Conservation (phyloP, 2,329 filamentous ascomycete genomes). For the Aspergillus ustus region DNA sequence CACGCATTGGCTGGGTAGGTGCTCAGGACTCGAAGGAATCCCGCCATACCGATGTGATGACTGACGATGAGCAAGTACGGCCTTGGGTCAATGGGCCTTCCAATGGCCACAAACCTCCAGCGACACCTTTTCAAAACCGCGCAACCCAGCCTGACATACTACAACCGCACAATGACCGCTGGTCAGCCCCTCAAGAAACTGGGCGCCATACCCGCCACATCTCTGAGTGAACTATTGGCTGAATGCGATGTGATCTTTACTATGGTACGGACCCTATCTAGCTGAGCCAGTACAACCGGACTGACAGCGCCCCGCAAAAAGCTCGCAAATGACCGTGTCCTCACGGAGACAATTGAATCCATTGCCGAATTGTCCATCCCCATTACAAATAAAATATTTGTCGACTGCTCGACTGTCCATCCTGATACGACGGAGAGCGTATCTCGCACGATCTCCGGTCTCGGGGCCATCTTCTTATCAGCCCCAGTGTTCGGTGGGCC, state of each 20-base stretch:
- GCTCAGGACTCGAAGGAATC: background rate
- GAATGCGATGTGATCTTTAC: constrained; percentile 48
- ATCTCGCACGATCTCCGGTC: constrained; percentile 24
- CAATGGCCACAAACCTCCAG: constrained; percentile 51
- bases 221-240: constrained; percentile 38
- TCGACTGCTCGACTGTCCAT: constrained; percentile 86
- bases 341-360: constrained; percentile 36
- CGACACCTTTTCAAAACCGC: constrained; percentile 42
- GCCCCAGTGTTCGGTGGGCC: constrained; percentile 52
- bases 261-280: constrained; percentile 30
- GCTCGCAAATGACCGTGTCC: constrained; percentile 48
- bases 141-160: constrained; percentile 38
- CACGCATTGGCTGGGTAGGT: constrained; percentile 42
- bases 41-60: background rate
- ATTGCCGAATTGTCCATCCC: constrained; percentile 30
- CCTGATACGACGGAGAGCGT: constrained; percentile 63
- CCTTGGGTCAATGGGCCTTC: constrained; percentile 51
- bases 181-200: constrained; percentile 42
- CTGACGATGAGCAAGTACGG: constrained; percentile 35
- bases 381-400: constrained; percentile 74
- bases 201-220: constrained; percentile 38
- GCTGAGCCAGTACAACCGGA: background rate
- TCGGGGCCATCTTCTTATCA: constrained; percentile 41
- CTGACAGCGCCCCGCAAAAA: constrained; percentile 12
- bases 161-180: constrained; percentile 48